These are phyloP conservation scores for Wickerhamomyces xylosicus DNA, from an alignment of 805 yeast genomes.

Conservation along the genomic window DNA sequence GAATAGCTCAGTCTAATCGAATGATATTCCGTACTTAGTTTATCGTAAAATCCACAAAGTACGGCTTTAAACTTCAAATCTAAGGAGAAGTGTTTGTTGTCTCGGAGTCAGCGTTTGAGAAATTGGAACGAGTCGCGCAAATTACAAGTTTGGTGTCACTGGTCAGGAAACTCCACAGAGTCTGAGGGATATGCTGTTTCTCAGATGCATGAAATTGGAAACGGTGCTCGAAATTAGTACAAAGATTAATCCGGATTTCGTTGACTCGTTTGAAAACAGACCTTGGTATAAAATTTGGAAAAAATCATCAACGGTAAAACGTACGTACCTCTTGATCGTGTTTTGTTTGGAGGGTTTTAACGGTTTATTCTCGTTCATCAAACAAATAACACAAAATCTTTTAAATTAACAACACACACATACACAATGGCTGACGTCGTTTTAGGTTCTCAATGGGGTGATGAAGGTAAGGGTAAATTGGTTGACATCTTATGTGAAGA, in stretches of 20 bases:
- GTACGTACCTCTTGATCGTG: background rate
- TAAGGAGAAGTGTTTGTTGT: background rate
- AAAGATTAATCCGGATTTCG: no score
- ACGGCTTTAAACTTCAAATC: no score
- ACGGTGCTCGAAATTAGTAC: no score
- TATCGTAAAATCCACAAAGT: no score
- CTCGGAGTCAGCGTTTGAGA: background rate
- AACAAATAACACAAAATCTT: no score
- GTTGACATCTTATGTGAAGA: constrained; percentile 93
- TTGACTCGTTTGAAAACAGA: no score
- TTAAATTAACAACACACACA: no score
- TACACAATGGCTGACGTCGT: constrained; percentile 54
- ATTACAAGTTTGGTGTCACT: background rate
- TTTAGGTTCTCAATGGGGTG: constrained; percentile 99
- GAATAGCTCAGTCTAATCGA: no score
- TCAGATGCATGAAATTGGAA: no score
- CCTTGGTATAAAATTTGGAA: background rate
- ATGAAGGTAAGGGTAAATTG: constrained; percentile 97
- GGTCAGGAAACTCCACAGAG: no score
- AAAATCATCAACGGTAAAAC: background rate
- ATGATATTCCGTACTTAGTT: no score
- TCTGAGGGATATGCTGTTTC: no score
- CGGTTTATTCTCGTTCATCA: constrained; percentile 2
- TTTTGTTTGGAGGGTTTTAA: constrained; percentile 1
- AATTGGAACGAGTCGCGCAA: background rate